These are phyloP conservation scores for Micractinium conductrix DNA, from an alignment of 139 green algal species.

Conservation along the genomic window DNA sequence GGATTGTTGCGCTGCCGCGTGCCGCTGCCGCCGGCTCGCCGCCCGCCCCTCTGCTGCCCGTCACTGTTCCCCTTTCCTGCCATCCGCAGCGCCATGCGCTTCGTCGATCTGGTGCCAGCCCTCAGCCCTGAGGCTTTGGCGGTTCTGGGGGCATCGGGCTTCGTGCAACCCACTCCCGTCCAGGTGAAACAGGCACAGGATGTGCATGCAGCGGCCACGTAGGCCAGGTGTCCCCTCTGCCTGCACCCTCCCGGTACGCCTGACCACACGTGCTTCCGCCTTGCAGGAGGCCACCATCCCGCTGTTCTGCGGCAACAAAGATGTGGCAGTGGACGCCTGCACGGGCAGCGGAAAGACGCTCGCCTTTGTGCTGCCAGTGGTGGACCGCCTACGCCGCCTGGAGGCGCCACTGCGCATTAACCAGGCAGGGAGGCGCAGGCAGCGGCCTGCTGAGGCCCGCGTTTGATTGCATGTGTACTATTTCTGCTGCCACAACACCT, in stretches of 20 bases:
- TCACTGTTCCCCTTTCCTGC: no score
- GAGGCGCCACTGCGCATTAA: conserved; percentile 72
- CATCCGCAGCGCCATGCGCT: neutral
- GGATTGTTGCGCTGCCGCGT: no score
- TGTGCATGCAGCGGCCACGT: no score
- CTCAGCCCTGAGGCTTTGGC: neutral
- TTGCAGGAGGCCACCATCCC: conserved; percentile 91
- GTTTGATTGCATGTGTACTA: neutral
- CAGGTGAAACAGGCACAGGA: no score
- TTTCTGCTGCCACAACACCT: no score
- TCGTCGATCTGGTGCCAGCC: neutral
- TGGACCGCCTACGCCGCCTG: conserved; percentile 85
- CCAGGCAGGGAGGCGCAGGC: conserved; percentile 61
- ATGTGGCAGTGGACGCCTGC: conserved; percentile 95
- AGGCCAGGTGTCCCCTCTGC: no score
- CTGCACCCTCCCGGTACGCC: neutral
- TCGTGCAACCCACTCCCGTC: neutral
- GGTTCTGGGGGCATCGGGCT: neutral
- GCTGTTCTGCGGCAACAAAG: conserved; percentile 92
- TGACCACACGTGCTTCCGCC: neutral
- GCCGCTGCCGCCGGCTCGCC: neutral
- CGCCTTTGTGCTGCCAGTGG: conserved; percentile 93
- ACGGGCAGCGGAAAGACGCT: conserved; percentile 99
- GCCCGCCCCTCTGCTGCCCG: no score
- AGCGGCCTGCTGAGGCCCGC: no score